A percentile compares a stretch with the other conserved stretches of the same genome.
These are phyloP conservation scores for Hyphopichia fennica DNA, from an alignment of 1,139 yeast genomes.

Conservation along the genomic window DNA sequence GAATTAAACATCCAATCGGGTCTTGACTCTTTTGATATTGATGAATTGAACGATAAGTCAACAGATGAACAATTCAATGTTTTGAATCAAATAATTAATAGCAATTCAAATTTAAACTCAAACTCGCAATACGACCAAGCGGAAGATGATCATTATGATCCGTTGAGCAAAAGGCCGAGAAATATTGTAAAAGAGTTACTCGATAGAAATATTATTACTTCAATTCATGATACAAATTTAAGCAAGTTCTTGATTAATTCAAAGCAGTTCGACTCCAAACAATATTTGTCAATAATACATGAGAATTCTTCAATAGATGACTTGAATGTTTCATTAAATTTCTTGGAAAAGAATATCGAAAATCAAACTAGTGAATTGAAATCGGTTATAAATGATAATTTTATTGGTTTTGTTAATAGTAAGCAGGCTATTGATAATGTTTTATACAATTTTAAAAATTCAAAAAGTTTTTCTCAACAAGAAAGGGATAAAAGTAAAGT, in stretches of 20 bases:
- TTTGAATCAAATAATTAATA: constrained; percentile 24
- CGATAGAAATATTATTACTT: constrained; percentile 33
- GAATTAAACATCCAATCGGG: constrained; percentile 20
- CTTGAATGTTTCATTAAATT: constrained; percentile 54
- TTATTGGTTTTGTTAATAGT: constrained; percentile 70
- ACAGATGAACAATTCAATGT: constrained; percentile 32
- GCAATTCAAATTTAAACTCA: constrained; percentile 5
- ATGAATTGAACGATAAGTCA: constrained; percentile 20
- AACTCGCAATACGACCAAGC: constrained; percentile 9
- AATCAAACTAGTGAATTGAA: constrained; percentile 68
- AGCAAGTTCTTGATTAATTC: constrained; percentile 67
- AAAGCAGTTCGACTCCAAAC: constrained; percentile 68
- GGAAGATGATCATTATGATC: constrained; percentile 44
- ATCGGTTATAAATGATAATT: constrained; percentile 69
- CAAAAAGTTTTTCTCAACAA: constrained; percentile 37
- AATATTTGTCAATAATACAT: constrained; percentile 70
- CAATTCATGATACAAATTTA: constrained; percentile 42
- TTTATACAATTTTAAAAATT: constrained; percentile 32
- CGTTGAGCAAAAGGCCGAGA: constrained; percentile 52
- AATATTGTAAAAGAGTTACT: constrained; percentile 45
- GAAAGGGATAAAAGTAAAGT: constrained; percentile 38
- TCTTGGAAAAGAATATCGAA: constrained; percentile 60
- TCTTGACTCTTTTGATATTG: constrained; percentile 22
- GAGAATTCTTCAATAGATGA: constrained; percentile 67
- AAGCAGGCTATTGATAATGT: constrained; percentile 55